Evolutionary conservation across 345 rosid genomes (phyloP).

Genomic region (Schrenkiella parvula): DNA sequence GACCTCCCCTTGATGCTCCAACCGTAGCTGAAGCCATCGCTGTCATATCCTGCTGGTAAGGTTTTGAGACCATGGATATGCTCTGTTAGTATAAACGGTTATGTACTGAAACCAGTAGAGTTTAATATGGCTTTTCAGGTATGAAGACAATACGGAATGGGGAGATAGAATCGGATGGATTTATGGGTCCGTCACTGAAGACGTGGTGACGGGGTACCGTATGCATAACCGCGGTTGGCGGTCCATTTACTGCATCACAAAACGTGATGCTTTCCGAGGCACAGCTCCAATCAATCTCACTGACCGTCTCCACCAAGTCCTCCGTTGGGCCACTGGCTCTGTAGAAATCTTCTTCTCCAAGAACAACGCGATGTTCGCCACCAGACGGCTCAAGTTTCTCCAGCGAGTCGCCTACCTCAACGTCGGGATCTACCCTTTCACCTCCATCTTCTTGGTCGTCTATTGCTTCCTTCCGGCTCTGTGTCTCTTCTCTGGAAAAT

Average conservation of each 20-base stretch:
- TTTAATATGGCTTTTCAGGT: slow-evolving; percentile 22
- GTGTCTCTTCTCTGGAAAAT: slow-evolving; percentile 71
- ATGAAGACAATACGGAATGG: slow-evolving; percentile 94
- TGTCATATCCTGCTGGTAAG: slow-evolving; percentile 88
- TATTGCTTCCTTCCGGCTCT: slow-evolving; percentile 92
- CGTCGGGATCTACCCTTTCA: slow-evolving; percentile 86
- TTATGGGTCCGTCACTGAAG: slow-evolving; percentile 50
- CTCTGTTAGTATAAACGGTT: not conserved
- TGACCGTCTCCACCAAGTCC: slow-evolving; percentile 87
- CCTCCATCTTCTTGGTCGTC: slow-evolving; percentile 63
- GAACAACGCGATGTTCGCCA: slow-evolving; percentile 71
- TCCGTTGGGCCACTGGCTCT: slow-evolving; percentile 95
- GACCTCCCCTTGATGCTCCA: slow-evolving; percentile 84
- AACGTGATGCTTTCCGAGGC: slow-evolving; percentile 89
- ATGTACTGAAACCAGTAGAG: not conserved
- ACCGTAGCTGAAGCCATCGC: slow-evolving; percentile 98
- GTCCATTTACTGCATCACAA: slow-evolving; percentile 81
- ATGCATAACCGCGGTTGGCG: slow-evolving; percentile 99
- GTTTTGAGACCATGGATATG: not conserved
- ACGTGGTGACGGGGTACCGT: slow-evolving; percentile 89
- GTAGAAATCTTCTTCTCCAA: slow-evolving; percentile 86
- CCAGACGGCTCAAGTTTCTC: slow-evolving; percentile 68
- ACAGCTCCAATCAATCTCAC: slow-evolving; percentile 91
- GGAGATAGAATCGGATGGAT: slow-evolving; percentile 89
- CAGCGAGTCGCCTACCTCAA: slow-evolving; percentile 85